A percentile compares a stretch with the other conserved stretches of the same genome.
Evolutionary conservation across 352 stramenopile genomes (phyloP).

Genomic region (Phytopythium sindhum): DNA sequence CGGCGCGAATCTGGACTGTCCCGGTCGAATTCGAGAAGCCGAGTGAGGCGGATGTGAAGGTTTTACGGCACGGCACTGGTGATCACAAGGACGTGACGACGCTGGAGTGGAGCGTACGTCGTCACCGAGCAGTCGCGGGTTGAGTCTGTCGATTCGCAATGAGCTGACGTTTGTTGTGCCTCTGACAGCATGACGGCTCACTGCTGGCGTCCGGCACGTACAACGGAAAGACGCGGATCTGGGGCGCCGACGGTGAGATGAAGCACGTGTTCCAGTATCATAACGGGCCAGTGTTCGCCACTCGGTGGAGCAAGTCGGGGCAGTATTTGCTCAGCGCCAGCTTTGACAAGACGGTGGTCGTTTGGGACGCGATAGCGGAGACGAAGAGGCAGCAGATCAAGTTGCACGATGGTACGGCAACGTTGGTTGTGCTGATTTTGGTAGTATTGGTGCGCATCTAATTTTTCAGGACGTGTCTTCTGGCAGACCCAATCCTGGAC

Average conservation of each 20-base stretch:
- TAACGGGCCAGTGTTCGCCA: constrained; percentile 83
- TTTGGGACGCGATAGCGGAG: constrained; percentile 82
- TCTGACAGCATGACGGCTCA: constrained; percentile 77
- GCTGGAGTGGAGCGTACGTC: constrained; percentile 95
- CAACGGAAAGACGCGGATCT: constrained; percentile 90
- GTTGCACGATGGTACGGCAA: constrained; percentile 63
- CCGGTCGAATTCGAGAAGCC: constrained; percentile 59
- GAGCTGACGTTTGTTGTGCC: constrained; percentile 18
- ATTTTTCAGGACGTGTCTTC: neutral
- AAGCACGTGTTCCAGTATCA: constrained; percentile 83
- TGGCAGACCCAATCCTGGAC: constrained; percentile 80
- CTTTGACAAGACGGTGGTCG: constrained; percentile 84
- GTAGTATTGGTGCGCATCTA: neutral
- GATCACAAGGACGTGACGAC: constrained; percentile 98
- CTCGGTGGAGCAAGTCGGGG: constrained; percentile 78
- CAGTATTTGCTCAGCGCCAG: constrained; percentile 73
- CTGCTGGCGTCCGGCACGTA: constrained; percentile 94
- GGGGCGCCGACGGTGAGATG: constrained; percentile 70
- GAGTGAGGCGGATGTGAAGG: constrained; percentile 36
- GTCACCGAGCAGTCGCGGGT: neutral
- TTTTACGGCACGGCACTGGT: constrained; percentile 79
- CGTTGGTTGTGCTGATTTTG: neutral
- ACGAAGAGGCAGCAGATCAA: constrained; percentile 95
- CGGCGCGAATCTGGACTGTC: constrained; percentile 93
- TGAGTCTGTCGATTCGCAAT: neutral